phyloP scores from a whole-genome alignment of 805 yeast genomes.

The Candida khao-thaluensis region DNA sequence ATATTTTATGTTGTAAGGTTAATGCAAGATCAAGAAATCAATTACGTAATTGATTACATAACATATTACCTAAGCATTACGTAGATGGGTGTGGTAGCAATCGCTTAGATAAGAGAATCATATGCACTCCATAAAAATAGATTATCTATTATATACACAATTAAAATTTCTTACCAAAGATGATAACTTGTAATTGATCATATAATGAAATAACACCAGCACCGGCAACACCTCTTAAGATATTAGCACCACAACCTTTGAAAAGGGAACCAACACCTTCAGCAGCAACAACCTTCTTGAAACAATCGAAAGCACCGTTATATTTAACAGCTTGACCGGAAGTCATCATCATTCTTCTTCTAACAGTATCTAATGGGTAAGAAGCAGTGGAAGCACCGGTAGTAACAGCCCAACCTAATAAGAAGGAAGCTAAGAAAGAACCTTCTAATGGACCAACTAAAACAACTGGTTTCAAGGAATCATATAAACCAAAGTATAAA shows the following conservation, averaged over 20 bases:
- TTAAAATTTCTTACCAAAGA: constrained; percentile 89
- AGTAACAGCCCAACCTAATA: constrained; percentile 96
- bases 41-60: no score
- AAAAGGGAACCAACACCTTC: constrained; percentile 92
- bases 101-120: no score
- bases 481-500: constrained; percentile 97
- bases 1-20: no score
- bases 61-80: no score
- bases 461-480: constrained; percentile 92
- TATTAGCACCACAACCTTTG: constrained; percentile 99
- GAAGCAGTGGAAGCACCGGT: constrained; percentile 98
- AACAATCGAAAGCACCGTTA: constrained; percentile 92
- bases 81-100: no score
- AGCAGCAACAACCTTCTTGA: constrained; percentile 88
- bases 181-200: constrained; percentile 92
- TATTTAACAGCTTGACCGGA: constrained; percentile 98
- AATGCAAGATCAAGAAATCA: no score
- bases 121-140: not conserved
- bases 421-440: constrained; percentile 91
- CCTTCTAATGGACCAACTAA: constrained; percentile 94
- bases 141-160: constrained; percentile 9
- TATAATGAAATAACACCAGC: constrained; percentile 98
- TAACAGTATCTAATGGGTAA: constrained; percentile 98
- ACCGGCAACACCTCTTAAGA: constrained; percentile 99
- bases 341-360: constrained; percentile 99